Evolutionary conservation across 768 basidiomycete species (phyloP), one percentile per base, ranked within the genome.

Genomic region (Lactifluus piperatus): DNA sequence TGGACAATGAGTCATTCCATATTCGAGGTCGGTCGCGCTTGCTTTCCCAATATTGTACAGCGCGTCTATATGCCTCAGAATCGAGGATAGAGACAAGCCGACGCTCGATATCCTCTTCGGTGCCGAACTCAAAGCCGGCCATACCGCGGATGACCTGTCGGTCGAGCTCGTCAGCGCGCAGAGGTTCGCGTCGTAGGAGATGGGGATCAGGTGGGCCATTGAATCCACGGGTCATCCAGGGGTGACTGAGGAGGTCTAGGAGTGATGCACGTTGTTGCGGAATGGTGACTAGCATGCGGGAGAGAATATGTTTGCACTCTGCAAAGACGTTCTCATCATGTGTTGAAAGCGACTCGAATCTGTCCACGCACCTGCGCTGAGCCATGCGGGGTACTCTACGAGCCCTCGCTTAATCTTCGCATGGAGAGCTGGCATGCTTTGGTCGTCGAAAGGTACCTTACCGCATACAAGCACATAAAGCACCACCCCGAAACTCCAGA

Each of bases 401-500:
- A 94, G 74, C 0, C 97, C 95, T 5, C 94, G 84, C 72, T 99
- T 99, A 73, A 99, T 99, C 76, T 98, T 99, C 26, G 97, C 97
- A 70, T 98, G 97, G 54, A 99, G 75, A 0, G 97, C 97, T 2
- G 97, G 95, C 97, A 98, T 99, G 70, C 88, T 94, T 73, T 98
- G 93, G 70, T 99, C 97, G 67, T 99, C 97, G 69, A 99, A 98
- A 0, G 97, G 95, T 3, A 99, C 97, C 74, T 97, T 97, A 49
- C 97, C 97, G 69, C 95, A 99, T 0, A 99, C 94, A 52, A 99
- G 80, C 20, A 97, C 94, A 67, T 98, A 98, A 26, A 99, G 81
- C 6, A 99, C 97, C 64, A 99, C 94, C 10, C 97, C 95, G 64
- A 99, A 98, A 68, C 91, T 94, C 97, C 97, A 99, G 4, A 99